Base-by-base conservation (phyloP, 2,329 filamentous ascomycete species). In the Zymoseptoria tritici region DNA sequence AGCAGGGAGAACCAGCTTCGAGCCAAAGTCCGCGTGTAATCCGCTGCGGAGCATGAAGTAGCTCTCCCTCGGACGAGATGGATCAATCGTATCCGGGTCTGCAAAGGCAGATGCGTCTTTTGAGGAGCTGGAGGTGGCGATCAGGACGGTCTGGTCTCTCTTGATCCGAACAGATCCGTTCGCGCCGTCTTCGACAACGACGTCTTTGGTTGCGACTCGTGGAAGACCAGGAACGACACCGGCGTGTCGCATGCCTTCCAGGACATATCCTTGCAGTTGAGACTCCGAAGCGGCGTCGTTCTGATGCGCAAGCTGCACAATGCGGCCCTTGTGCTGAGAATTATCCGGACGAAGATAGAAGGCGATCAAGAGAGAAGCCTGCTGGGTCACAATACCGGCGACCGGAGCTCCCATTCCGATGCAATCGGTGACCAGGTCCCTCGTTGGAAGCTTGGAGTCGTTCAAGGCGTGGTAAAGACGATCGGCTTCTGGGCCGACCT, bases 161-260 rank as follows among this genome's bases (percentile, higher is more conserved):
- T 78, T 78, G 70, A 83, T 74, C 52, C 72, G 66, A 13, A 82
- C 67, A 4, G 77, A 73, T 9, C 80, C 80, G 16, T 79, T 77
- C 2, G 67, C 71, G 54, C 80, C 80, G 65, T 82, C 80, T 31
- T 69, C 61, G 64, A 80, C 62, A 0, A 70, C 75, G 4, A 75
- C 66, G 57, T 79, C 77, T 52, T 72, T 73, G 16, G 76, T 73
- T 3, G 79, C 79, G 9, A 81, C 73, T 57, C 80, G 79, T n/a
- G 79, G 77, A 1, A 82, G 70, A n/a, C 80, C 80, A 0, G 80
- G 79, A 1, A 81, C 76, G 1, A 80, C 77, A 19, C 79, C 78
- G 5, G 78, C 77, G 65, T 81, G 80, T 9, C 80, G 77, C 78
- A 82, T 82, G 50, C 80, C 81, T 67, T 83, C 81, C 62, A 76